Conservation (phyloP, 805 yeast genomes). For the Osmozyma mogii region DNA sequence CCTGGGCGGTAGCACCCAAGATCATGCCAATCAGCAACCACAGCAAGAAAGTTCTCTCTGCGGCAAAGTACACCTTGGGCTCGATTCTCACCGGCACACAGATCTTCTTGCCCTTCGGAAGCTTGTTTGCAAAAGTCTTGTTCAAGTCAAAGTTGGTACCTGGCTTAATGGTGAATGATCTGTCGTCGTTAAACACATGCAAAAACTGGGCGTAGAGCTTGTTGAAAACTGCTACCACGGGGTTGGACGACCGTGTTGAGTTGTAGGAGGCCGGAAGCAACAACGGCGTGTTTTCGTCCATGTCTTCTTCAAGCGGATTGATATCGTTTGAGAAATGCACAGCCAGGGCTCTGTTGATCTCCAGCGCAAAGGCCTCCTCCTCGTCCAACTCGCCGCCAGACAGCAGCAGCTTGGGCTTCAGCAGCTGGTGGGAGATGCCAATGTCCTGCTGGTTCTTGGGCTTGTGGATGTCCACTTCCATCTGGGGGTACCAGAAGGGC, state of each 20-base stretch:
- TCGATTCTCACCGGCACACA: constrained; percentile 94
- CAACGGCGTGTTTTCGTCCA: constrained; percentile 38
- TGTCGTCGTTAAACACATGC: constrained; percentile 36
- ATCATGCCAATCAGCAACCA: constrained; percentile 92
- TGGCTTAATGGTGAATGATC: constrained; percentile 36
- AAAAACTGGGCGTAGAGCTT: constrained; percentile 29
- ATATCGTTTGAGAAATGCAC: constrained; percentile 39
- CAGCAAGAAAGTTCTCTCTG: constrained; percentile 87
- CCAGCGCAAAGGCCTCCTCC: constrained; percentile 52
- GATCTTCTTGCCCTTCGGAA: constrained; percentile 85
- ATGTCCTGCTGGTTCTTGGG: constrained; percentile 56
- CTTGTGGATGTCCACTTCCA: constrained; percentile 91
- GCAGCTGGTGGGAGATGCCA: constrained; percentile 51
- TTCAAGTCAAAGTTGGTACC: constrained; percentile 40
- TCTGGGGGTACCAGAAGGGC: constrained; percentile 98
- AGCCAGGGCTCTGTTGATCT: constrained; percentile 21
- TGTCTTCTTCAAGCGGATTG: constrained; percentile 43
- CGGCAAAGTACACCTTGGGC: constrained; percentile 98
- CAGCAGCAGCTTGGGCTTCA: constrained; percentile 22
- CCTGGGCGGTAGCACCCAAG: constrained; percentile 81
- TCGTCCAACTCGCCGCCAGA: constrained; percentile 60
- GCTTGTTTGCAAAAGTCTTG: constrained; percentile 41
- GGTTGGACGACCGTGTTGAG: constrained; percentile 18
- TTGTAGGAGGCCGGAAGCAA: constrained; percentile 31
- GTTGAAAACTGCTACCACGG: constrained; percentile 26